Conservation (phyloP, 176 grass and related monocot species). For the Dactylis glomerata region DNA sequence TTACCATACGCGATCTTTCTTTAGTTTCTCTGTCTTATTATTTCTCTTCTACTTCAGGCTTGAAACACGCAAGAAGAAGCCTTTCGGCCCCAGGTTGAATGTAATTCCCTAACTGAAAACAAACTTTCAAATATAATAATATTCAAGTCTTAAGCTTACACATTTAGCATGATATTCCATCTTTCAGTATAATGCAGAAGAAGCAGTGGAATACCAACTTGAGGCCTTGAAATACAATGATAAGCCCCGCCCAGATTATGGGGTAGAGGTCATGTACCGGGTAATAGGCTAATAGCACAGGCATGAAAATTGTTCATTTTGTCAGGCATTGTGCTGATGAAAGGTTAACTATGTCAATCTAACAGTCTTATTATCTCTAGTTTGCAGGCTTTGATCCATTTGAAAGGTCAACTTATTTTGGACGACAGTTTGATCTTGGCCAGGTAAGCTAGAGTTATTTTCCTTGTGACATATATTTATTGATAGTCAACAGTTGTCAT, state of each 20-base stretch:
- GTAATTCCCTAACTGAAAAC: slow-evolving; percentile 53
- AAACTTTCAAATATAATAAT: neutral
- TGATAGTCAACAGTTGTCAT: neutral
- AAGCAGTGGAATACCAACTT: slow-evolving; percentile 76
- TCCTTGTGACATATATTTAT: neutral
- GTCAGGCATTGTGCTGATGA: neutral
- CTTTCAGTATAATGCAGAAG: slow-evolving; percentile 90
- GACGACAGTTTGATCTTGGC: slow-evolving; percentile 82
- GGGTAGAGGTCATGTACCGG: slow-evolving; percentile 98
- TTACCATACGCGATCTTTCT: neutral
- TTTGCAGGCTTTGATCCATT: slow-evolving; percentile 99
- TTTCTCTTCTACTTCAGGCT: slow-evolving; percentile 49
- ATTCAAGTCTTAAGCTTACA: slow-evolving; percentile 5
- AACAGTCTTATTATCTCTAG: slow-evolving; percentile 46
- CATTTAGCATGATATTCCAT: slow-evolving; percentile 17
- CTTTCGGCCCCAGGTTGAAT: slow-evolving; percentile 75
- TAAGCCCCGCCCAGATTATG: slow-evolving; percentile 77
- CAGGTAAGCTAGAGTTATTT: slow-evolving; percentile 47
- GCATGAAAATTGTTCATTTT: slow-evolving; percentile 13
- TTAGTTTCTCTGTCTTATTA: slow-evolving; percentile 15
- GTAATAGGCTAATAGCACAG: slow-evolving; percentile 58
- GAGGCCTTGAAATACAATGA: slow-evolving; percentile 94
- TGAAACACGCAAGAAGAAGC: slow-evolving; percentile 65
- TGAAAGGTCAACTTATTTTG: slow-evolving; percentile 95
- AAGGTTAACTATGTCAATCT: neutral